Percentiles rank a stretch among this genome's conserved stretches.
These are phyloP conservation scores for Penicillium expansum DNA, from an alignment of 2,329 filamentous ascomycete genomes.

Conservation along the genomic window DNA sequence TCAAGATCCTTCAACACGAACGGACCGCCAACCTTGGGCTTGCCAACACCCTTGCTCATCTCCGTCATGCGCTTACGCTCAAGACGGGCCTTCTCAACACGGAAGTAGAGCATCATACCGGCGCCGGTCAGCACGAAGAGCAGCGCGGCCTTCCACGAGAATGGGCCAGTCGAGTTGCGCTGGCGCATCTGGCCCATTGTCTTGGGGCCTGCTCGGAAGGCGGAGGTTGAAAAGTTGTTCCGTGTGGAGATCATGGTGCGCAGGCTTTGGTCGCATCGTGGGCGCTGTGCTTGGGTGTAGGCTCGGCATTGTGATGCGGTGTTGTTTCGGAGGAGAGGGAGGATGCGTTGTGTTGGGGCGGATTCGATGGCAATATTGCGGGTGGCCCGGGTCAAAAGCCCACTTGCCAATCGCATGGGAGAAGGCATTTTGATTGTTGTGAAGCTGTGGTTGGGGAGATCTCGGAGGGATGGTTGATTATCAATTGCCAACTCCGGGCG, in stretches of 20 bases:
- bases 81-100: slow-evolving; percentile 87
- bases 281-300: slow-evolving; percentile 23
- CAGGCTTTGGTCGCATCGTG: slow-evolving; percentile 15
- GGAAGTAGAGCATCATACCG: slow-evolving; percentile 84
- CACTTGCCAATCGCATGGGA: slow-evolving; percentile 23
- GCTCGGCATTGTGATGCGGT: slow-evolving; percentile 22
- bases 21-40: slow-evolving; percentile 85
- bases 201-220: slow-evolving; percentile 25
- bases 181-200: slow-evolving; percentile 43
- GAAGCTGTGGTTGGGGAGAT: slow-evolving; percentile 5
- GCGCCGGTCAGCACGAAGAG: slow-evolving; percentile 79
- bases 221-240: slow-evolving; percentile 31
- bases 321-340: slow-evolving; percentile 20
- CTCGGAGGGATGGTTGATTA: slow-evolving; percentile 4
- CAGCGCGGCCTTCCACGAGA: slow-evolving; percentile 86
- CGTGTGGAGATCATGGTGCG: slow-evolving; percentile 10
- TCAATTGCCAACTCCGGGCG: slow-evolving; percentile 5
- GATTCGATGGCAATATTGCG: slow-evolving; percentile 17
- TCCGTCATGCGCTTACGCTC: slow-evolving; percentile 85
- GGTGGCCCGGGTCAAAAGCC: slow-evolving; percentile 18
- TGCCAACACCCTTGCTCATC: slow-evolving; percentile 86
- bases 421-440: slow-evolving; percentile 27
- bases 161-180: slow-evolving; percentile 57
- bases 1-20: slow-evolving; percentile 82
- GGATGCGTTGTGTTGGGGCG: slow-evolving; percentile 13